Percentiles rank a stretch among this genome's conserved stretches.
Conservation (phyloP, 140 eudicot species). For the Erigeron philadelphicus region DNA sequence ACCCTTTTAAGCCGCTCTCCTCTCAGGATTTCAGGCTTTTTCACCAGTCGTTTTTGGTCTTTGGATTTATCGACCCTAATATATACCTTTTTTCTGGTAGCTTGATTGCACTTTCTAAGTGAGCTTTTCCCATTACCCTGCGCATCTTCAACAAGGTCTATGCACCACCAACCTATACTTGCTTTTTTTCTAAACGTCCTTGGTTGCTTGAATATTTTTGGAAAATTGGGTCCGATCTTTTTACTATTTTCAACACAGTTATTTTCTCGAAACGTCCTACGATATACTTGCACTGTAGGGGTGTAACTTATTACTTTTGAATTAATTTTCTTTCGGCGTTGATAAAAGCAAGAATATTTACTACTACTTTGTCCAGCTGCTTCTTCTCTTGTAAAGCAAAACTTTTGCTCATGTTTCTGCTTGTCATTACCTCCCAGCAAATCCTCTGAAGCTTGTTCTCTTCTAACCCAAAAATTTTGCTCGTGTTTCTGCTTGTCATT, state of each 20-base stretch:
- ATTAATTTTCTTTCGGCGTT: conserved; percentile 24
- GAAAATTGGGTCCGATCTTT: conserved; percentile 38
- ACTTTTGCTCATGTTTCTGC: conserved; percentile 2
- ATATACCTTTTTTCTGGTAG: conserved; percentile 8
- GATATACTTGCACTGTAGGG: conserved; percentile 23
- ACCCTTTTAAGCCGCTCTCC: conserved; percentile 8
- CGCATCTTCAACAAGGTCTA: conserved; percentile 1
- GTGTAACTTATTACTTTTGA: neutral
- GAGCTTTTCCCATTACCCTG: conserved; percentile 14
- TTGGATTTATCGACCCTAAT: conserved; percentile 25
- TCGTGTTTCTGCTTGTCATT: neutral
- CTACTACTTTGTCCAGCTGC: conserved; percentile 18
- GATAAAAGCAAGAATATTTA: conserved; percentile 26
- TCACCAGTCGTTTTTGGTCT: neutral
- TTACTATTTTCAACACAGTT: conserved; percentile 32
- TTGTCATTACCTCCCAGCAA: neutral
- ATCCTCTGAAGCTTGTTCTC: neutral
- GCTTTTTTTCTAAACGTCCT: conserved; percentile 30
- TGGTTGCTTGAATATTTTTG: conserved; percentile 31
- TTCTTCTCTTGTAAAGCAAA: conserved; percentile 6
- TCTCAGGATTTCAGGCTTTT: neutral
- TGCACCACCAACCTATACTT: neutral
- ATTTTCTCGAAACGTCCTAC: conserved; percentile 20
- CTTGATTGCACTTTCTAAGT: conserved; percentile 17
- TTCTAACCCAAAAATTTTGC: no score